These are phyloP conservation scores for Pachysandra terminalis DNA, from an alignment of 164 flowering plant species.

Conservation along the genomic window DNA sequence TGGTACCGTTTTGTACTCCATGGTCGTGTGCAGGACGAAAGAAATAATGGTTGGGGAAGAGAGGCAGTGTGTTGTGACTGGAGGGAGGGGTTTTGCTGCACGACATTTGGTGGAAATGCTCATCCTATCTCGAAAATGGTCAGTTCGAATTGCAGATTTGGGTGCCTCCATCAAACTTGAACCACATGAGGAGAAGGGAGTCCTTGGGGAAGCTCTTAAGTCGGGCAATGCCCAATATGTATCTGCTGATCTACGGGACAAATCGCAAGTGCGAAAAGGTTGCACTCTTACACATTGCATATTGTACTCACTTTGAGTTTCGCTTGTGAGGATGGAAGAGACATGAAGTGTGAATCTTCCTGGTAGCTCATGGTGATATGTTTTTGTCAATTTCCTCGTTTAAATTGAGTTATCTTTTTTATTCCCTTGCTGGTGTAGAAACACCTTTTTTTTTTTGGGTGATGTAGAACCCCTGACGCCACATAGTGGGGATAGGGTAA, in stretches of 20 bases:
- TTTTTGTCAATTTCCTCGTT: no score
- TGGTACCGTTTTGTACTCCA: no score
- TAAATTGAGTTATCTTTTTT: no score
- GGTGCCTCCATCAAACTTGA: constrained; percentile 60
- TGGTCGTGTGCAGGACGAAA: background rate
- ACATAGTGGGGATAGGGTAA: no score
- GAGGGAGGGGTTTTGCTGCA: constrained; percentile 95
- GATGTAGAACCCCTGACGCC: no score
- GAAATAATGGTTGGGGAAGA: constrained; percentile 36
- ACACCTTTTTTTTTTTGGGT: no score
- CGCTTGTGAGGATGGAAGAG: no score
- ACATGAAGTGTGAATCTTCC: no score
- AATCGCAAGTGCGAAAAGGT: constrained; percentile 75
- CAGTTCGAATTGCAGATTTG: constrained; percentile 74
- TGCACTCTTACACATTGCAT: background rate
- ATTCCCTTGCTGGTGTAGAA: no score
- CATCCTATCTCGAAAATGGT: constrained; percentile 45
- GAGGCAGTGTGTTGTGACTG: constrained; percentile 86
- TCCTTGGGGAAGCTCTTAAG: constrained; percentile 63
- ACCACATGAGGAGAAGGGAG: constrained; percentile 55
- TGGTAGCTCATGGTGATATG: no score
- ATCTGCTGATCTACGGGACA: constrained; percentile 76
- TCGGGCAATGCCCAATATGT: constrained; percentile 70
- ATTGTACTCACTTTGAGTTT: background rate
- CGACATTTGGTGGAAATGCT: constrained; percentile 92